Percentiles rank a stretch among this genome's conserved stretches.
Evolutionary conservation across 768 basidiomycete species (phyloP).

Genomic region (Naganishia friedmannii): DNA sequence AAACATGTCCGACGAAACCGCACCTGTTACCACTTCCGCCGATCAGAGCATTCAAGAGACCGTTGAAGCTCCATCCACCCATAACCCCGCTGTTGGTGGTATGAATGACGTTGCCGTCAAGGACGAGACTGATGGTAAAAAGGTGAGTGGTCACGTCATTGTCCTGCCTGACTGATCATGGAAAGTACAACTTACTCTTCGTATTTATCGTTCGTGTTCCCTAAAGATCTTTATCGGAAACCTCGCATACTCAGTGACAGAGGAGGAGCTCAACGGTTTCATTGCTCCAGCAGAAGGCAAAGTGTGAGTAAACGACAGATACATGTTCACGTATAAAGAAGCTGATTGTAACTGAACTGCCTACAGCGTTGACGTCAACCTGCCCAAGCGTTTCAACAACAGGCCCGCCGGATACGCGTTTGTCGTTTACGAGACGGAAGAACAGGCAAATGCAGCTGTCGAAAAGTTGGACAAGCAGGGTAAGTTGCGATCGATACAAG

Average conservation of each 20-base stretch:
- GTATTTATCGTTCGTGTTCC: not conserved
- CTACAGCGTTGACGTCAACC: constrained; percentile 36
- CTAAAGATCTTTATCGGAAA: constrained; percentile 51
- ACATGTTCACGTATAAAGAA: not conserved
- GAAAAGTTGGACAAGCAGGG: constrained; percentile 47
- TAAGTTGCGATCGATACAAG: constrained; percentile 30
- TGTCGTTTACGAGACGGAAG: constrained; percentile 41
- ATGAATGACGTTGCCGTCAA: constrained; percentile 13
- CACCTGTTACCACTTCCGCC: constrained; percentile 16
- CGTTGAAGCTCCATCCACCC: constrained; percentile 15
- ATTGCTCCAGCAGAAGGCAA: constrained; percentile 41
- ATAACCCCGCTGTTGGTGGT: constrained; percentile 14
- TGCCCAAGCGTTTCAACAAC: constrained; percentile 41
- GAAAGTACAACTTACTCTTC: not conserved
- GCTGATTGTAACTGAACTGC: not conserved
- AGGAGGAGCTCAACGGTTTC: constrained; percentile 46
- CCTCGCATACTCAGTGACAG: constrained; percentile 45
- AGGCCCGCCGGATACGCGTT: constrained; percentile 49
- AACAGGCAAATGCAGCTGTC: constrained; percentile 45
- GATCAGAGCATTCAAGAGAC: constrained; percentile 18
- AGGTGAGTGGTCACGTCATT: constrained; percentile 9
- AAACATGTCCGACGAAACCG: constrained; percentile 24
- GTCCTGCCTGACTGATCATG: not conserved
- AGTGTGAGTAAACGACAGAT: constrained; percentile 38
- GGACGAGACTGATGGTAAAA: constrained; percentile 25